phyloP scores from a whole-genome alignment of 352 stramenopile genomes.

The Globisporangium radiosum region DNA sequence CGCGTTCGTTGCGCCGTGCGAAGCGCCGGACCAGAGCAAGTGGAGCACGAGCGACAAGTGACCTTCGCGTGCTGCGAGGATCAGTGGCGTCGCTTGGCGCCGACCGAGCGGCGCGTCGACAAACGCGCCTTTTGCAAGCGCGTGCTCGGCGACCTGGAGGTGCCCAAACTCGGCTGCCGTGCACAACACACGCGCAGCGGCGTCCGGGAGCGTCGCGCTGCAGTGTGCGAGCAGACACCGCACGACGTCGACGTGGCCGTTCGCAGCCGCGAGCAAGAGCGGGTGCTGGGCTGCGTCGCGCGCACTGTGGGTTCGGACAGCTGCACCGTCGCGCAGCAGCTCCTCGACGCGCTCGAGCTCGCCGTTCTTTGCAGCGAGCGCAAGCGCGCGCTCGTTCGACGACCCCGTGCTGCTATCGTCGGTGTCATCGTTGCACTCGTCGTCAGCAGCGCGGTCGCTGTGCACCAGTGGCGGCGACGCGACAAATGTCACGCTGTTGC shows the following conservation, averaged over 20 bases:
- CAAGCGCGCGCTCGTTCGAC: slow-evolving; percentile 31
- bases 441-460: not conserved
- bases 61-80: slow-evolving; percentile 42
- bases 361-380: slow-evolving; percentile 42
- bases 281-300: slow-evolving; percentile 21
- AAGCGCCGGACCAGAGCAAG: slow-evolving; percentile 36
- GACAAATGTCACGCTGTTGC: slow-evolving; percentile 9
- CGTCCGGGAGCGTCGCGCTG: slow-evolving; percentile 26
- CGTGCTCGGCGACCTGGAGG: slow-evolving; percentile 46
- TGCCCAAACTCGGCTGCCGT: slow-evolving; percentile 38
- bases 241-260: slow-evolving; percentile 40
- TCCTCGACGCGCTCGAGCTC: slow-evolving; percentile 51
- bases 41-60: slow-evolving; percentile 43
- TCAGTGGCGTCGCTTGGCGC: slow-evolving; percentile 26
- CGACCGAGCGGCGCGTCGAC: slow-evolving; percentile 30
- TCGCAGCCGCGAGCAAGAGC: slow-evolving; percentile 33
- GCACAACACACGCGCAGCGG: slow-evolving; percentile 34
- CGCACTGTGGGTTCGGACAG: slow-evolving; percentile 5
- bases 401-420: slow-evolving; percentile 17
- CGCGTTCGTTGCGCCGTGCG: slow-evolving; percentile 31
- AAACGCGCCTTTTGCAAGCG: slow-evolving; percentile 29
- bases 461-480: not conserved
- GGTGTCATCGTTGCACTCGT: not conserved
- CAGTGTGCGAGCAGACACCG: slow-evolving; percentile 34
- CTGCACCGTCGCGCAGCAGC: slow-evolving; percentile 16